phyloP scores from a whole-genome alignment of 805 yeast genomes.

The Isabelozyma heimii region DNA sequence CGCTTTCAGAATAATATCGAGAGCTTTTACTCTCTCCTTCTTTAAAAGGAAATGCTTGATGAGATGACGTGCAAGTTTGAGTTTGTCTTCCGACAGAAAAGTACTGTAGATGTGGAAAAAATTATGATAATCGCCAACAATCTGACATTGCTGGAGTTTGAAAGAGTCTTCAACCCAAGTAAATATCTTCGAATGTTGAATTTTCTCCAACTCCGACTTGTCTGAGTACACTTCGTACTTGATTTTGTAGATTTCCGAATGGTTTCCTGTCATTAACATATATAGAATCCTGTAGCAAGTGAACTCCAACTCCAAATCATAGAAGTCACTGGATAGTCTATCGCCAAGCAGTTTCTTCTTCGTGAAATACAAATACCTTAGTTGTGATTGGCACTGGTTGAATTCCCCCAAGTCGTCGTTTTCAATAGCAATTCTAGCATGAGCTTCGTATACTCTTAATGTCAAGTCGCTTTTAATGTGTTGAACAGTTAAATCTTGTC shows the following conservation, averaged over 20 bases:
- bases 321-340: slow-evolving; percentile 11
- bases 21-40: slow-evolving; percentile 56
- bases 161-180: slow-evolving; percentile 3
- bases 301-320: slow-evolving; percentile 52
- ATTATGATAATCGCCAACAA: slow-evolving; percentile 48
- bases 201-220: not conserved
- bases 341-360: slow-evolving; percentile 28
- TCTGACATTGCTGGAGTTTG: slow-evolving; percentile 4
- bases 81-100: slow-evolving; percentile 7
- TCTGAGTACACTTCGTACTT: slow-evolving; percentile 9
- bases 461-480: slow-evolving; percentile 77
- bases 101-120: slow-evolving; percentile 39
- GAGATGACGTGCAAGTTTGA: slow-evolving; percentile 18
- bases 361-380: slow-evolving; percentile 57
- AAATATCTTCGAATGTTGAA: not conserved
- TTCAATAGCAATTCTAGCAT: slow-evolving; percentile 82
- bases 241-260: slow-evolving; percentile 50
- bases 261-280: slow-evolving; percentile 68
- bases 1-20: slow-evolving; percentile 54
- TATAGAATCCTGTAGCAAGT: slow-evolving; percentile 72
- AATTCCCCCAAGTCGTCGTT: slow-evolving; percentile 88
- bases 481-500: slow-evolving; percentile 94
- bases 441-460: slow-evolving; percentile 75
- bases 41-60: slow-evolving; percentile 46
- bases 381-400: slow-evolving; percentile 88